phyloP scores from a whole-genome alignment of 768 basidiomycete species.

The Boletus eberwhitei region DNA sequence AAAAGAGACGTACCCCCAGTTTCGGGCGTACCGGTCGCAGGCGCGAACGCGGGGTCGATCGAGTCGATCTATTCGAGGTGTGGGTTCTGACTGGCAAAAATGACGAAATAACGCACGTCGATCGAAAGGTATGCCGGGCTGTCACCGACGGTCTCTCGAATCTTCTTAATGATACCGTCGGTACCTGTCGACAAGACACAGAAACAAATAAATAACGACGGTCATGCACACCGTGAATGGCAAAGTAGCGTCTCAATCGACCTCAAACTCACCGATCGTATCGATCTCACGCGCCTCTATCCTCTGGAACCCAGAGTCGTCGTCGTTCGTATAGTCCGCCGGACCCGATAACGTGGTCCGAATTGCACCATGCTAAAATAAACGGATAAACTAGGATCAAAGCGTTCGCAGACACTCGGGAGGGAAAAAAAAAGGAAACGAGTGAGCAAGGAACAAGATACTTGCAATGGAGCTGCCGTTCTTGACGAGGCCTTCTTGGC shows the following conservation, averaged over 20 bases:
- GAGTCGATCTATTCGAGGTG: conserved; percentile 56
- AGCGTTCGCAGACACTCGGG: conserved; percentile 29
- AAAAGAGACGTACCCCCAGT: conserved; percentile 50
- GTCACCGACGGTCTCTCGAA: conserved; percentile 72
- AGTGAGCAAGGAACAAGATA: conserved; percentile 36
- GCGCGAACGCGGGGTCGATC: conserved; percentile 79
- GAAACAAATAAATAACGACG: background rate
- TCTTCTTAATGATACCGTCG: conserved; percentile 75
- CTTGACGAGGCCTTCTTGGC: conserved; percentile 74
- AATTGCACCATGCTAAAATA: conserved; percentile 76
- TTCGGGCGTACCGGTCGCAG: conserved; percentile 83
- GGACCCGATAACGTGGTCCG: conserved; percentile 78
- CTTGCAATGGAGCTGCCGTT: conserved; percentile 84
- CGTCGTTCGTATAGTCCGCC: conserved; percentile 75
- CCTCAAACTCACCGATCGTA: conserved; percentile 53
- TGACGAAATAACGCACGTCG: conserved; percentile 44
- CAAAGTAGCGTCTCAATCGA: background rate
- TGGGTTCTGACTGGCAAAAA: background rate
- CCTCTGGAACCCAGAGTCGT: conserved; percentile 73
- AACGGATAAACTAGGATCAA: conserved; percentile 73
- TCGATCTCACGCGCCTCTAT: conserved; percentile 87
- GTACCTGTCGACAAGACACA: conserved; percentile 42
- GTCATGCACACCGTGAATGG: background rate
- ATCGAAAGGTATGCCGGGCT: conserved; percentile 77
- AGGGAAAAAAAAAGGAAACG: conserved; percentile 9